Base-by-base conservation (phyloP, 2,329 filamentous ascomycete genomes). In the Clonostachys byssicola region DNA sequence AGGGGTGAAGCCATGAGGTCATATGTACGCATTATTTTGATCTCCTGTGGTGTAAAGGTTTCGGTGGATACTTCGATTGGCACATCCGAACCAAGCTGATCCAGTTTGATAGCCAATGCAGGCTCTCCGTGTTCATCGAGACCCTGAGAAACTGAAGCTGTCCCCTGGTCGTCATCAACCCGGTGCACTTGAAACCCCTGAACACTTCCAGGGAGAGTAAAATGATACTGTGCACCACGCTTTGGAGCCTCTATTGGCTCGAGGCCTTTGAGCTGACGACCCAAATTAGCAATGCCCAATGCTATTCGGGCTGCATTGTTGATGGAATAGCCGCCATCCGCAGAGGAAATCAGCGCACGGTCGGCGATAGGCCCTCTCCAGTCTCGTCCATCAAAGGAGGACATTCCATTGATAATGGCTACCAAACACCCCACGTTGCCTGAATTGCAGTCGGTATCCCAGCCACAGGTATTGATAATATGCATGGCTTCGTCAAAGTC, bases 371-470 rank as follows among this genome's bases (percentile, higher is more conserved):
- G 65, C 0, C 62, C 62, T 10, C 59, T 51, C 65, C 65, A 68
- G 49, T 67, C 64, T 1, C 48, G 47, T 4, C 50, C 52, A 0
- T 62, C 53, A 42, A 66, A 61, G 0, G 52, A 60, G 2, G 43
- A 16, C 3, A 67, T 44, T 5, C 65, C 64, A 18, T 63, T 56
- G 56, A 68, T 67, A 34, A 66, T 54, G 6, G 59, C 64, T 2
- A 67, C 55, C 2, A 68, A 52, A 34, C 65, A 67, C 2, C 57
- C 65, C 10, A 68, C 48, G 40, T 67, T 68, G 2, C 65, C 65
- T 4, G 64, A 63, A 42, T 67, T 68, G 52, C 64, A 67, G 47
- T 67, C 64, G 2, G 65, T 68, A 50, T 67, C 65, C 64, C 65
- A 68, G 45, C 63, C 63, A 41, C 57, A 59, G 2, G 62, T 66